These are phyloP conservation scores for Dentipellis fragilis DNA, from an alignment of 768 basidiomycete species.

Conservation along the genomic window DNA sequence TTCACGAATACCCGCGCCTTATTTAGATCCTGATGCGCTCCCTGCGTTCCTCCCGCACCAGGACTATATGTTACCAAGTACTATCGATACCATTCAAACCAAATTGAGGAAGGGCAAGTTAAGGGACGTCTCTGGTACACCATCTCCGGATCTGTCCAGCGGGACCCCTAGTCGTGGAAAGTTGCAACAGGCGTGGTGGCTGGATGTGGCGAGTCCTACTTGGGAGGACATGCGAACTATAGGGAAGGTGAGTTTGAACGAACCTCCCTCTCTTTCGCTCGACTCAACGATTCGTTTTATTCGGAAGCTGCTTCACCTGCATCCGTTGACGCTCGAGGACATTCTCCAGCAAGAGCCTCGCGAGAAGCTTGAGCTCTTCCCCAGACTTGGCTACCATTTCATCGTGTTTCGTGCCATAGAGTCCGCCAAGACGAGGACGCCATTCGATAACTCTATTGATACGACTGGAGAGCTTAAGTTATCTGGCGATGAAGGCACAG, in stretches of 20 bases:
- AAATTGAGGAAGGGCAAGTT: neutral
- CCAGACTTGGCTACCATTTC: slow-evolving; percentile 86
- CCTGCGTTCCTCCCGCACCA: slow-evolving; percentile 13
- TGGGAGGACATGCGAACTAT: slow-evolving; percentile 83
- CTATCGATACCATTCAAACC: neutral
- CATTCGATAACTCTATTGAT: slow-evolving; percentile 21
- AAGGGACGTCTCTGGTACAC: neutral
- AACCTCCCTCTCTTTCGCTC: neutral
- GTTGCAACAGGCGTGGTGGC: slow-evolving; percentile 69
- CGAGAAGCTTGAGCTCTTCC: slow-evolving; percentile 85
- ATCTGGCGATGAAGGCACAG: slow-evolving; percentile 29
- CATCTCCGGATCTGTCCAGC: neutral
- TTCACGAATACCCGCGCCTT: slow-evolving; percentile 3
- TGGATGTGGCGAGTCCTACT: slow-evolving; percentile 80
- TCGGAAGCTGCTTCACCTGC: slow-evolving; percentile 67
- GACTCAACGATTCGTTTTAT: neutral
- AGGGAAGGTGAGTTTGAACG: slow-evolving; percentile 49
- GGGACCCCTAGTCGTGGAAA: neutral
- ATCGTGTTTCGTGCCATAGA: slow-evolving; percentile 81
- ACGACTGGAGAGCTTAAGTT: slow-evolving; percentile 14
- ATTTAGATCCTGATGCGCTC: slow-evolving; percentile 2
- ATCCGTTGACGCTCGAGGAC: slow-evolving; percentile 90
- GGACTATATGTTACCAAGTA: slow-evolving; percentile 27
- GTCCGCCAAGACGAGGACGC: slow-evolving; percentile 33
- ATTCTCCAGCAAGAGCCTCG: slow-evolving; percentile 85